A percentile compares a stretch with the other conserved stretches of the same genome.
Evolutionary conservation across 2,329 filamentous ascomycete species (phyloP).

Genomic region (Conoideocrella luteorostrata): DNA sequence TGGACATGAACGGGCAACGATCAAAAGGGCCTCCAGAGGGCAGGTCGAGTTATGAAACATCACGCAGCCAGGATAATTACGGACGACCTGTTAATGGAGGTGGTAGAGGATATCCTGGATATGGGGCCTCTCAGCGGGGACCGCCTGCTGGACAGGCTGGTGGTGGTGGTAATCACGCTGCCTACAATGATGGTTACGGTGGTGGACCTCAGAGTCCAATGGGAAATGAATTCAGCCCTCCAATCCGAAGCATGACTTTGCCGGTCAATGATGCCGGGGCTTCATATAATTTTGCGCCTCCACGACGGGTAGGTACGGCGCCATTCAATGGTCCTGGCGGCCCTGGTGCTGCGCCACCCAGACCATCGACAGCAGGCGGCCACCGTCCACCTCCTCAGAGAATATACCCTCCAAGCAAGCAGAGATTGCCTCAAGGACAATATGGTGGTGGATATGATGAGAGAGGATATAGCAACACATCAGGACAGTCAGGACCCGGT

Average conservation of each 20-base stretch:
- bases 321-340: conserved; percentile 40
- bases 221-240: conserved; percentile 41
- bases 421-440: conserved; percentile 29
- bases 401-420: conserved; percentile 37
- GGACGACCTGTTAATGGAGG: conserved; percentile 18
- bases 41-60: conserved; percentile 19
- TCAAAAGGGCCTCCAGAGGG: conserved; percentile 15
- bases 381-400: conserved; percentile 47
- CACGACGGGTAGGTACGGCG: conserved; percentile 35
- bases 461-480: conserved; percentile 25
- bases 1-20: conserved; percentile 26
- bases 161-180: conserved; percentile 18
- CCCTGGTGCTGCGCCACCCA: conserved; percentile 36
- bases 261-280: conserved; percentile 41
- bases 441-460: conserved; percentile 25
- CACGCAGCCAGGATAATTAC: conserved; percentile 20
- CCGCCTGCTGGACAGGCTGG: conserved; percentile 21
- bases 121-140: conserved; percentile 18
- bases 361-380: conserved; percentile 50
- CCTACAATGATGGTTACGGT: conserved; percentile 21
- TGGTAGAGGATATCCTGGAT: conserved; percentile 21
- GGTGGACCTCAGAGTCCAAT: conserved; percentile 22
- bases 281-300: conserved; percentile 29
- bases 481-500: conserved; percentile 10
- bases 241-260: conserved; percentile 56